Conservation (phyloP, 495 filamentous ascomycete genomes). For the Neurospora sp. region DNA sequence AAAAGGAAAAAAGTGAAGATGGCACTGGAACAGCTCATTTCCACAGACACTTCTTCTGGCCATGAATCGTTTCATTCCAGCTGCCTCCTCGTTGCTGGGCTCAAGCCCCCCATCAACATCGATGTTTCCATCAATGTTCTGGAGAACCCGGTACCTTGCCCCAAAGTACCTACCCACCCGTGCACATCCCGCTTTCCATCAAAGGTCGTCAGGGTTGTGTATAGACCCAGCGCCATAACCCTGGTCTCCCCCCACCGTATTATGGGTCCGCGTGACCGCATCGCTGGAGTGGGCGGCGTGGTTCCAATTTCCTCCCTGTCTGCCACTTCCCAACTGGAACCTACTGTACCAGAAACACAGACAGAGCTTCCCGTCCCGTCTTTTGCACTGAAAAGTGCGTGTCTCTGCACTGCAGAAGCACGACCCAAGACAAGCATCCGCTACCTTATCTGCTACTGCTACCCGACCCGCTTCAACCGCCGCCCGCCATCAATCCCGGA, state of each 20-base stretch:
- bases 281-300: neutral
- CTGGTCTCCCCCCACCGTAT: neutral
- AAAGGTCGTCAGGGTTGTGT: neutral
- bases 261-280: conserved; percentile 16
- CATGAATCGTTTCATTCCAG: neutral
- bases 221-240: neutral
- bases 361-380: neutral
- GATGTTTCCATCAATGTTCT: neutral
- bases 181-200: neutral
- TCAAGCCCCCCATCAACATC: neutral
- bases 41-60: neutral
- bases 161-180: neutral
- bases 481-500: neutral
- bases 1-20: neutral
- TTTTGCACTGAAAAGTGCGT: neutral
- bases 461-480: neutral
- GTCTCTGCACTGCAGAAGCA: neutral
- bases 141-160: neutral
- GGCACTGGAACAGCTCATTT: neutral
- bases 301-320: conserved; percentile 7
- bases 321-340: neutral
- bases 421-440: neutral
- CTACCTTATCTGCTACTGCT: neutral
- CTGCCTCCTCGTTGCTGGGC: neutral
- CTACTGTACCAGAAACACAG: neutral